Evolutionary conservation across 129 eudicot genomes (phyloP), one percentile per base, ranked within the genome.

Genomic region (sunflower (Helianthus annuus)): DNA sequence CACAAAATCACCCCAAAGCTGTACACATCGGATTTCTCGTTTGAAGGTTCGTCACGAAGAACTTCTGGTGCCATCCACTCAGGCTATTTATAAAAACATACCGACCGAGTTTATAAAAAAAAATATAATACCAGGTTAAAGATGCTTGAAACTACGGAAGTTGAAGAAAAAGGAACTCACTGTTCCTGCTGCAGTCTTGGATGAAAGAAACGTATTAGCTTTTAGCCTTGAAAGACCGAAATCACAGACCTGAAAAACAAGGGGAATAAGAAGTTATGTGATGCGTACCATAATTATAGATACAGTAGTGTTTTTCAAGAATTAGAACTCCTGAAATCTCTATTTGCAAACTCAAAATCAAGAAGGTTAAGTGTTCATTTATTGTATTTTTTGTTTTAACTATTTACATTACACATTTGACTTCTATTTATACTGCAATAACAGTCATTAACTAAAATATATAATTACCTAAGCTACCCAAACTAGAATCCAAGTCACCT

Each of bases 61-160:
- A 94, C 97, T 86, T 94, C 98, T 4, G 98, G 98, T 61, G 98
- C 97, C 98, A 93, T 93, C 98, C 98, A 93, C 84, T 93, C 98
- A 19, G 98, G 97, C 98, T 93, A 70, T 48, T 48, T 66, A 10
- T 44, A 22, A 5, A 78, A 38, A 64, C 39, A 7, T 5, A 54
- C 60, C n/a, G 13, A 48, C 7, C 32, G 10, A 69, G 29, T 39
- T 42, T 34, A 52, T 22, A 48, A 4, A 73, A 10, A 48, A 4
- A 73, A 6, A 14, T 34, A 17, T 39, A 62, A 40, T 36, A 64
- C 34, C 10, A 48, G 14, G 38, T 38, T 69, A 69, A 60, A 34
- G 29, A 60, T 60, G 56, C 42, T 46, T 57, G 40, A 68, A 67
- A 32, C 22, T 16, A 57, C 12, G 34, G 36, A 3, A 53, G 17